Base-by-base conservation (phyloP, 495 filamentous ascomycete genomes). In the Antarctomyces pellizariae region DNA sequence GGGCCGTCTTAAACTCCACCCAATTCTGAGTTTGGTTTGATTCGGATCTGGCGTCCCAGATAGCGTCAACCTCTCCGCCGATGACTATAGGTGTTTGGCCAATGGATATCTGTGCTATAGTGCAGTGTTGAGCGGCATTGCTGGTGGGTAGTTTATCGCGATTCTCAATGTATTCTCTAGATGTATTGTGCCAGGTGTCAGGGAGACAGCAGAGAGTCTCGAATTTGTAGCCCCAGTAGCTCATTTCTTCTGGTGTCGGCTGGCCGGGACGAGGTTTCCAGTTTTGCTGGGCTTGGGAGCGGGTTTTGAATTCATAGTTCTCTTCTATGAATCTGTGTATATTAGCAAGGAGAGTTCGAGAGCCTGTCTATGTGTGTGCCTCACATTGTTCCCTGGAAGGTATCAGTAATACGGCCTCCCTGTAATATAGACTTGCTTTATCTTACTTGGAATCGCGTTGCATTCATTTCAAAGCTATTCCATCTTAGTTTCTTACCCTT, bases 381-480 rank as follows among this genome's bases (percentile, higher is more conserved):
- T 2, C 20, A n/a, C 2, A 16, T 16, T 8, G 9, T 10, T 16
- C 7, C 3, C 7, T 31, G 12, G 20, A 25, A 11, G 20, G 25
- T 23, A 20, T 5, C 5, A n/a, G 12, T 13, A 39, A 47, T 60
- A 86, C 78, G 86, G 37, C 69, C 75, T 23, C 59, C 75, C 77
- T 89, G 54, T 6, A 35, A 16, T 29, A 17, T 21, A 9, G 25
- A 20, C 31, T 26, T 34, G 35, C 35, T n/a, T 4, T 25, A 18
- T n/a, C 9, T 30, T 2, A 91, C 83, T 54, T 92, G 75, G 44
- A 78, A 84, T 26, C 62, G 57, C 7, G 83, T 91, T 31, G 76
- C 86, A 42, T 91, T 84, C 84, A 97, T 92, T 44, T 91, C 79
- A 36, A 90, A 93, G 17, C 78, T 86, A 41, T n/a, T n/a, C n/a